Conservation (phyloP, 352 stramenopile genomes). For the Phytophthora sansomeana region DNA sequence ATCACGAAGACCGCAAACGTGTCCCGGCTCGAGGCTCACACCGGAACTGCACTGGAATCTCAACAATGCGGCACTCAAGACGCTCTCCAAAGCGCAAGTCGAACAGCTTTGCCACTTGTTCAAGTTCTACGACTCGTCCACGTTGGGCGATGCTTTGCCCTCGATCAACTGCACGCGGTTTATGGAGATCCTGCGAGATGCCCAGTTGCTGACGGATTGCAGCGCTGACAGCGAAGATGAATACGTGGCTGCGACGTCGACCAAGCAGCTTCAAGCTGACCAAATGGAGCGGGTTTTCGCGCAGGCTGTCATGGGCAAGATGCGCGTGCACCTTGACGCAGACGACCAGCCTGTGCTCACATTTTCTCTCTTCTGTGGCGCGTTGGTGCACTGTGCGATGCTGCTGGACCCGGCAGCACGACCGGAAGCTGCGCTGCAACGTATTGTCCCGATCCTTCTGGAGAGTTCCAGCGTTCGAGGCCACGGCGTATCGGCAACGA, state of each 20-base stretch:
- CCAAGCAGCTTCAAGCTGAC: neutral
- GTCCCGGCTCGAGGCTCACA: constrained; percentile 21
- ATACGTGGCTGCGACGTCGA: neutral
- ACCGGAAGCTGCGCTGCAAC: constrained; percentile 21
- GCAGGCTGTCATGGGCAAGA: constrained; percentile 61
- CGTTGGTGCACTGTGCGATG: constrained; percentile 60
- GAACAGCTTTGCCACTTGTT: constrained; percentile 53
- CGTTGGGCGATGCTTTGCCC: constrained; percentile 43
- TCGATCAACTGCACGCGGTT: constrained; percentile 53
- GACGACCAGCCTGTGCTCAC: constrained; percentile 57
- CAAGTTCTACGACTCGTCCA: constrained; percentile 65
- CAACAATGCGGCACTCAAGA: constrained; percentile 39
- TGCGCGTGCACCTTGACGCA: constrained; percentile 63
- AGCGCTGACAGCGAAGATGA: neutral
- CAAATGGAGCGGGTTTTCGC: constrained; percentile 60
- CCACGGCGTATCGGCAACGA: neutral
- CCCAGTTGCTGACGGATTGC: constrained; percentile 21
- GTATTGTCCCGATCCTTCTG: constrained; percentile 22
- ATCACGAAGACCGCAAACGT: constrained; percentile 1
- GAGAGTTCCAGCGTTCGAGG: constrained; percentile 7
- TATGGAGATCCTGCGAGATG: constrained; percentile 51
- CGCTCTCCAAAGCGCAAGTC: constrained; percentile 26
- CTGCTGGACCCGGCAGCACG: constrained; percentile 31
- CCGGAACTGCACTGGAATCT: constrained; percentile 61
- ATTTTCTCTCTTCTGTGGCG: constrained; percentile 64